phyloP scores from a whole-genome alignment of 176 grass and related monocot species.

The Cenchrus fungigraminus region DNA sequence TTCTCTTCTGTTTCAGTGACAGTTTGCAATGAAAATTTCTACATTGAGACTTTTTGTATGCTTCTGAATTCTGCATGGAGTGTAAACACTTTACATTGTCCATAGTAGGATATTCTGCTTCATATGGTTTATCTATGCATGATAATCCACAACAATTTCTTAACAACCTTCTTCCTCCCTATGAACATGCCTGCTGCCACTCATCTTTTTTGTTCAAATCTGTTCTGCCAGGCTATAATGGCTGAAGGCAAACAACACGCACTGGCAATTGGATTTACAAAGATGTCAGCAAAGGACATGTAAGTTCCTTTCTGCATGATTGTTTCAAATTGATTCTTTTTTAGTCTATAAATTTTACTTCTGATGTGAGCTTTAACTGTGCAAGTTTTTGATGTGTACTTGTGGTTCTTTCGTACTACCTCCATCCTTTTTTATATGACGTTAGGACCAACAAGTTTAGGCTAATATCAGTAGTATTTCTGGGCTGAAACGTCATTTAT shows the following conservation, averaged over 20 bases:
- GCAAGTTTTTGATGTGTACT: background rate
- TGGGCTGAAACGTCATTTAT: no score
- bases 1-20: background rate
- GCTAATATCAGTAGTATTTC: no score
- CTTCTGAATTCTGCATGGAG: background rate
- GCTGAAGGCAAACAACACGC: slow-evolving; percentile 97
- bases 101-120: slow-evolving; percentile 2
- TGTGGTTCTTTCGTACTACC: no score
- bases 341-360: background rate
- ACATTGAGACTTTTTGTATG: background rate
- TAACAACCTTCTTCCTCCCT: background rate
- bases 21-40: background rate
- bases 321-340: slow-evolving; percentile 16
- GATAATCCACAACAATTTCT: slow-evolving; percentile 3
- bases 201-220: slow-evolving; percentile 16
- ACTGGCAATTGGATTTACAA: slow-evolving; percentile 94
- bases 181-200: background rate
- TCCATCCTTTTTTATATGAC: no score
- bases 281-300: slow-evolving; percentile 95
- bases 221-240: slow-evolving; percentile 79
- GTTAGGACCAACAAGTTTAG: no score
- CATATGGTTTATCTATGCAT: slow-evolving; percentile 7
- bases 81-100: background rate
- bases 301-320: slow-evolving; percentile 49
- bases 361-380: background rate